Conservation (phyloP, 768 basidiomycete genomes). For the Chalciporus sphaerocephalus region DNA sequence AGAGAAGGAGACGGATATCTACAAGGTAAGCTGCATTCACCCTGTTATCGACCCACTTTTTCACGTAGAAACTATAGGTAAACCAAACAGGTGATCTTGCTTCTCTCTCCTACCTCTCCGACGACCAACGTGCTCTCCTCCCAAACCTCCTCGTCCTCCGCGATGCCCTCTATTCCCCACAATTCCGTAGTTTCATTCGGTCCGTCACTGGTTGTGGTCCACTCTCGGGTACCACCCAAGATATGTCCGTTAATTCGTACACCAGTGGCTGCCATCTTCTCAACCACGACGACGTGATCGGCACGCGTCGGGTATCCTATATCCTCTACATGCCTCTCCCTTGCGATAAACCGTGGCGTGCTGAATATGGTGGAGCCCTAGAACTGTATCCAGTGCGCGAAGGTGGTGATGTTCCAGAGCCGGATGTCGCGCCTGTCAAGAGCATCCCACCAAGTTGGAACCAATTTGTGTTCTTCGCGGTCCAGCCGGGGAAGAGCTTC, state of each 20-base stretch:
- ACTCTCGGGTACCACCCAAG: constrained; percentile 86
- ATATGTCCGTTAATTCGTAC: constrained; percentile 93
- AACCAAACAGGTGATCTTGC: constrained; percentile 97
- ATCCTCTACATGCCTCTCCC: constrained; percentile 94
- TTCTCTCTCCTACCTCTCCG: constrained; percentile 81
- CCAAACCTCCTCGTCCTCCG: constrained; percentile 78
- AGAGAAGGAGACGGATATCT: constrained; percentile 97
- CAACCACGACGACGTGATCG: constrained; percentile 98
- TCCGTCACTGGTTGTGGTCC: constrained; percentile 90
- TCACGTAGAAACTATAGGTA: constrained; percentile 64
- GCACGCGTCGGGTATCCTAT: constrained; percentile 88
- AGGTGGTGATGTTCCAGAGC: constrained; percentile 62
- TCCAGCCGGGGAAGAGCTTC: constrained; percentile 94
- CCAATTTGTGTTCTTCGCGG: constrained; percentile 83
- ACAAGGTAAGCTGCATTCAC: no score
- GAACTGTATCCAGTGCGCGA: constrained; percentile 79
- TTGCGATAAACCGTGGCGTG: constrained; percentile 70
- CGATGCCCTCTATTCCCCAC: constrained; percentile 83
- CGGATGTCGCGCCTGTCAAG: constrained; percentile 59
- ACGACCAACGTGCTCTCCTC: constrained; percentile 72
- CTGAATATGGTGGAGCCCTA: constrained; percentile 89
- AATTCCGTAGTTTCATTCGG: constrained; percentile 79
- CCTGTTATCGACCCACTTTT: neutral
- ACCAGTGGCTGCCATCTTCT: constrained; percentile 89
- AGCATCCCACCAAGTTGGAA: constrained; percentile 81